Base-by-base conservation (phyloP, 768 basidiomycete species). In the Tephrocybe sp. region DNA sequence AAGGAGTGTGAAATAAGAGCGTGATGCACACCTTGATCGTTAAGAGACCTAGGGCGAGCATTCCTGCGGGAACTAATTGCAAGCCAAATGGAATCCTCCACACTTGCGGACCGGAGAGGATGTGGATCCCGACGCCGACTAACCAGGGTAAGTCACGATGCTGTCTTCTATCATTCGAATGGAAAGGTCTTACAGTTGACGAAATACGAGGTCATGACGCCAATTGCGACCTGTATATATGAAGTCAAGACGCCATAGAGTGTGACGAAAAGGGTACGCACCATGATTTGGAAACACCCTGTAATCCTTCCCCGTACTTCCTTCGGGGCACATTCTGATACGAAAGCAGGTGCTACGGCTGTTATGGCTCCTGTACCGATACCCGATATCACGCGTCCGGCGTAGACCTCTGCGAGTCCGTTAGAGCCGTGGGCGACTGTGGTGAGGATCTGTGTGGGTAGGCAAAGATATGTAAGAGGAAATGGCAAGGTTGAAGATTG, bases 281-380 rank as follows among this genome's bases (percentile, higher is more conserved):
- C 90, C 80, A 90, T 85, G 64, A 94, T 80, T 62, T 93, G 91
- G 76, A 92, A 93, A 23, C 86, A 57, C 21, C 91, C 91, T 0
- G 88, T 91, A 56, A 92, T 88, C 30, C 88, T 77, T 7, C 91
- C 91, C 52, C 92, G 83, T 2, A 91, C 87, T 23, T 89, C 76
- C 62, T 91, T 94, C 7, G 92, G 93, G 1, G 84, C 77, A 65
- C 90, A 91, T 66, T 94, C 93, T 11, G 88, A 86, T 16, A 93
- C 90, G 60, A 82, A 94, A 0, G 89, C 83, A 4, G 91, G 93
- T 1, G 90, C 81, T 5, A 92, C 85, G 22, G 85, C 82, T 5
- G 74, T 89, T 57, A 93, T 90, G 6, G 77, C 86, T 52, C 92
- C 92, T 44, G 93, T 86, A 22, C 91, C 92, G 25, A 91, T 25